phyloP scores from a whole-genome alignment of 2,329 filamentous ascomycete genomes.

The Reticulascus tulasneorum region DNA sequence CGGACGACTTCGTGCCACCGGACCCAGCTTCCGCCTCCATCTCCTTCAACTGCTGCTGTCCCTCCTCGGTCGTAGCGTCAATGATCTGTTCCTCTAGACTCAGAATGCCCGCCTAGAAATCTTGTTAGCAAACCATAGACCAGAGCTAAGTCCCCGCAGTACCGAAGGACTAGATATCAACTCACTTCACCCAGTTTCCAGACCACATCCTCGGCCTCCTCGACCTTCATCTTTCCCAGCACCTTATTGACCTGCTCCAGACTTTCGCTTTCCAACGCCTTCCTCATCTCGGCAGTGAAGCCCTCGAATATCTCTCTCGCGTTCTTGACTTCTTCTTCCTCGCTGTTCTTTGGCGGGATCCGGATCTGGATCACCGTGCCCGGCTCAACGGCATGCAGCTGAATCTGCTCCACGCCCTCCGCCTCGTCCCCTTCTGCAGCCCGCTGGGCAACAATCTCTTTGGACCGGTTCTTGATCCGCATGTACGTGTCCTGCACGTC shows the following conservation, averaged over 20 bases:
- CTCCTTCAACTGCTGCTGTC: slow-evolving; percentile 71
- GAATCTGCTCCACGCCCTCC: slow-evolving; percentile 85
- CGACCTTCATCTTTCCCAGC: slow-evolving; percentile 80
- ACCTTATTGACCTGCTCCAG: slow-evolving; percentile 61
- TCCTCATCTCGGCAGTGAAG: slow-evolving; percentile 77
- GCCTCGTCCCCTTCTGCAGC: slow-evolving; percentile 48
- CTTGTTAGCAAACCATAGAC: slow-evolving; percentile 20
- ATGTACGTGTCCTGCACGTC: slow-evolving; percentile 87
- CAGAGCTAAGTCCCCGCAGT: background rate
- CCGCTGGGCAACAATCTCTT: slow-evolving; percentile 61
- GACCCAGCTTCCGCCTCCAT: slow-evolving; percentile 54
- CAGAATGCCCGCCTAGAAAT: slow-evolving; percentile 68
- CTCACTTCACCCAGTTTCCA: slow-evolving; percentile 69
- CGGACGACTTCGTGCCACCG: too few relatives aligned
- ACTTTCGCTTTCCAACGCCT: slow-evolving; percentile 81
- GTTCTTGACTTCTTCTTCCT: slow-evolving; percentile 59
- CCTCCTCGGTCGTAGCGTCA: slow-evolving; percentile 88
- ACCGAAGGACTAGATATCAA: background rate
- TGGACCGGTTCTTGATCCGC: slow-evolving; percentile 72
- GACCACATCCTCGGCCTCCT: slow-evolving; percentile 82
- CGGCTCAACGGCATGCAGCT: slow-evolving; percentile 92
- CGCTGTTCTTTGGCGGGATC: slow-evolving; percentile 66
- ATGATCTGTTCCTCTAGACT: slow-evolving; percentile 92
- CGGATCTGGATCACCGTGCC: slow-evolving; percentile 86
- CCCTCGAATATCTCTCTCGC: slow-evolving; percentile 75